These are phyloP conservation scores for Eucalyptus globulus DNA, from an alignment of 345 rosid genomes.

Conservation along the genomic window DNA sequence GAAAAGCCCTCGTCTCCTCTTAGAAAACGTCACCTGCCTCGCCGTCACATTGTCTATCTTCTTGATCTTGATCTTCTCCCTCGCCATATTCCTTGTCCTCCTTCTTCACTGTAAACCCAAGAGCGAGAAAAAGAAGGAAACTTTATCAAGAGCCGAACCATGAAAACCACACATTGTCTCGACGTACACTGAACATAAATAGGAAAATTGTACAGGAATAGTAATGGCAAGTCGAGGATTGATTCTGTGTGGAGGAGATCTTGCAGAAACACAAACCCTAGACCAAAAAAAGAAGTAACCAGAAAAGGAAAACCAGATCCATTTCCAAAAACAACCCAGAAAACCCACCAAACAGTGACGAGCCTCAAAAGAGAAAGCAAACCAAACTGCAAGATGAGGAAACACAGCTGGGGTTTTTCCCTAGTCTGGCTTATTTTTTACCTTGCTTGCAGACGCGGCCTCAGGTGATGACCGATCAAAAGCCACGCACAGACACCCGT, in stretches of 20 bases:
- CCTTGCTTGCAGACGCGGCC: background rate
- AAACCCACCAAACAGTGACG: background rate
- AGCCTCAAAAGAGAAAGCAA: background rate
- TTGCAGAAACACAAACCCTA: background rate
- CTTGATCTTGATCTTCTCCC: constrained; percentile 15
- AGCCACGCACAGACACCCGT: background rate
- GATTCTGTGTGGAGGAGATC: background rate
- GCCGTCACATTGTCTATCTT: constrained; percentile 14
- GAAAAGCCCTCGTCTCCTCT: constrained; percentile 13
- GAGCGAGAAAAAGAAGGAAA: background rate
- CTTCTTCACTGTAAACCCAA: background rate
- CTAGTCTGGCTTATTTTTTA: background rate
- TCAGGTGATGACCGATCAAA: background rate
- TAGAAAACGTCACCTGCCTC: constrained; percentile 15
- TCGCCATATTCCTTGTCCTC: background rate
- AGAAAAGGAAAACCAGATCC: background rate
- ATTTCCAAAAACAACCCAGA: background rate
- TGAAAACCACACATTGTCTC: background rate
- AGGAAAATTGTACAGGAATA: background rate
- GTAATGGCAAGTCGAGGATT: background rate
- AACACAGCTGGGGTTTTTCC: background rate
- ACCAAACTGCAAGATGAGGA: background rate
- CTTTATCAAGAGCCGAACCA: background rate
- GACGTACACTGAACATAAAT: background rate
- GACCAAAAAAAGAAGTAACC: background rate